Conservation (phyloP, 2,329 filamentous ascomycete genomes). For the Colletotrichum nymphaeae region DNA sequence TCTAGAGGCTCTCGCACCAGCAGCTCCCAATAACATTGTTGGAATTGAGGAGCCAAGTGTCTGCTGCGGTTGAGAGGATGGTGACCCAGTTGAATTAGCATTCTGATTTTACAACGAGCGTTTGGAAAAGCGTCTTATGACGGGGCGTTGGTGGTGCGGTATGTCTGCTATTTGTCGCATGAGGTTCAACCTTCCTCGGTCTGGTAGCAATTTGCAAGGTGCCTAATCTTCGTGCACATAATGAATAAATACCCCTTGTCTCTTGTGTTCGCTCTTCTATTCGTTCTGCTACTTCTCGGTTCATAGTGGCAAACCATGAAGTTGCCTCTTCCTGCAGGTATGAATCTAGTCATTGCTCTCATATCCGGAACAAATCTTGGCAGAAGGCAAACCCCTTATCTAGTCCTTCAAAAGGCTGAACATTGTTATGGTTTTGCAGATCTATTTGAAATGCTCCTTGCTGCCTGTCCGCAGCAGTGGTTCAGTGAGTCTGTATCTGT, state of each 20-base stretch:
- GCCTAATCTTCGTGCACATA: background rate
- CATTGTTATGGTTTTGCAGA: no score
- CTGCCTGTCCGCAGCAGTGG: no score
- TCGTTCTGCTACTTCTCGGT: background rate
- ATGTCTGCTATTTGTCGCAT: background rate
- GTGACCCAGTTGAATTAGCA: background rate
- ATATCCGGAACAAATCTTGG: no score
- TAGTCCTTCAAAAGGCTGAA: no score
- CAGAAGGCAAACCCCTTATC: no score
- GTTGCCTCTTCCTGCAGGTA: background rate
- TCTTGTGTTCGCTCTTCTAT: background rate
- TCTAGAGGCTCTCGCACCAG: constrained; percentile 15
- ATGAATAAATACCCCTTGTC: constrained; percentile 23
- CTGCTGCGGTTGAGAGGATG: constrained; percentile 53
- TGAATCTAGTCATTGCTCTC: no score
- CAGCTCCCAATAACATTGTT: constrained; percentile 39
- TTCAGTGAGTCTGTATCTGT: no score
- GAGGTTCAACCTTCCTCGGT: background rate
- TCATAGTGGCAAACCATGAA: background rate
- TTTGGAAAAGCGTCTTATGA: constrained; percentile 14
- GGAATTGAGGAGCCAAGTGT: constrained; percentile 59
- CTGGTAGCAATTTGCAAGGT: background rate
- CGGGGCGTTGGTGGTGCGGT: background rate
- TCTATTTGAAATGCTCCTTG: no score
- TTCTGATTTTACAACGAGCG: background rate